phyloP scores from a whole-genome alignment of 345 rosid genomes.

The Eutrema japonicum region DNA sequence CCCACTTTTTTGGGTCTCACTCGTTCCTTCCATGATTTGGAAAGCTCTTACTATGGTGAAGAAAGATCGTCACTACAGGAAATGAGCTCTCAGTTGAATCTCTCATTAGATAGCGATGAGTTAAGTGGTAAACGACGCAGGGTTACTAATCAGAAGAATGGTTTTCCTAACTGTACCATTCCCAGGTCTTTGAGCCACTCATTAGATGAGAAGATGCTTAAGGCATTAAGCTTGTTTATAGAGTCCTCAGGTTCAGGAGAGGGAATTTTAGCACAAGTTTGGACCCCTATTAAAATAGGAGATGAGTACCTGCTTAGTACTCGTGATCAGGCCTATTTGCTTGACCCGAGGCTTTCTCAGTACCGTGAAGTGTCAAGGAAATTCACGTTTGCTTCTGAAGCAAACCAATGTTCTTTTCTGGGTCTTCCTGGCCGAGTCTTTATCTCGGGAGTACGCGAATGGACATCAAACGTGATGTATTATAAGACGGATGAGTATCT shows the following conservation, averaged over 20 bases:
- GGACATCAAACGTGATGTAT: constrained; percentile 84
- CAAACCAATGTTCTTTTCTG: constrained; percentile 53
- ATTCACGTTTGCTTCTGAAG: constrained; percentile 71
- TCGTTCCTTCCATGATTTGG: constrained; percentile 42
- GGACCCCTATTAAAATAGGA: constrained; percentile 76
- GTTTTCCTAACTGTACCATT: constrained; percentile 42
- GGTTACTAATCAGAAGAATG: constrained; percentile 35
- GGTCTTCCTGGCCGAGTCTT: constrained; percentile 98
- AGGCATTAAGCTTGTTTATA: constrained; percentile 73
- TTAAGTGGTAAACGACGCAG: constrained; percentile 41
- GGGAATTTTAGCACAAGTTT: constrained; percentile 85
- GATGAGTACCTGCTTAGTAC: constrained; percentile 70
- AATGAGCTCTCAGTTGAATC: constrained; percentile 40
- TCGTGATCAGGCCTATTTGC: constrained; percentile 84
- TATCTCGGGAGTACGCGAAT: constrained; percentile 77
- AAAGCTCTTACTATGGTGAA: constrained; percentile 50
- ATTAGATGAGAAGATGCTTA: constrained; percentile 86
- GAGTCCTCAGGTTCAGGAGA: constrained; percentile 76
- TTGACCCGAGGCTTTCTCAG: constrained; percentile 76
- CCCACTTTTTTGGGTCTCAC: constrained; percentile 33
- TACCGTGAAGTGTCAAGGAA: constrained; percentile 90
- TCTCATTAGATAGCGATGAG: constrained; percentile 35
- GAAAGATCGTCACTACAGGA: constrained; percentile 53
- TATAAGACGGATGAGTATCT: constrained; percentile 72
- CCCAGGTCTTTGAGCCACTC: constrained; percentile 56